Evolutionary conservation across 345 rosid genomes (phyloP), one percentile per base, ranked within the genome.

Genomic region (Citrus mangshanensis): DNA sequence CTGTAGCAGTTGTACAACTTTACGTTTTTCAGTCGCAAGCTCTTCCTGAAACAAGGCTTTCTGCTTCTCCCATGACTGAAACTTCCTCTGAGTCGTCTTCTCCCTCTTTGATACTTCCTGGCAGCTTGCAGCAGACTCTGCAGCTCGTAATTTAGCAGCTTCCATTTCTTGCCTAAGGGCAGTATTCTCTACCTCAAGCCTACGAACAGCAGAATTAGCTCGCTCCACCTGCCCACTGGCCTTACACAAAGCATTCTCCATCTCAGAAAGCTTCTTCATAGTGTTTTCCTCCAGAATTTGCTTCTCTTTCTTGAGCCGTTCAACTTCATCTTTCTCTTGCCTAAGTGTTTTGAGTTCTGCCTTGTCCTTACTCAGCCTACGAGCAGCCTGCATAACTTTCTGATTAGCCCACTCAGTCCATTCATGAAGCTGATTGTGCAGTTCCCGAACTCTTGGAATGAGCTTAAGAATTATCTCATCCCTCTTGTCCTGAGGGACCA

Each of bases 381-480:
- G 89, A 74, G 98, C 91, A 71, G 97, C 99, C 86, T 95, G 98
- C 93, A 91, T 95, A 61, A 95, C 98, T 88, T 95, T 95, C 88
- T 93, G 92, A 82, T 93, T 92, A 49, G 96, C 93, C 99, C 99
- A 95, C 27, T 95, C 95, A 19, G 93, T 92, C 98, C 99, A 95
- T 79, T 88, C 93, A 79, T 93, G 95, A 38, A 93, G 85, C 80
- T 92, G 97, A 84, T 86, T 91, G 76, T 90, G 88, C 73, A 90
- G 77, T 70, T 89, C 89, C 61, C 40, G 86, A 77, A 82, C 81
- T 78, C 84, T 85, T 1, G 93, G 89, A 56, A 87, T 85, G 21
- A 92, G 87, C 85, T 85, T 88, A 65, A 89, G 59, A 80, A 92
- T 83, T 83, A 81, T 76, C 79, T 88, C 90, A 71, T 89, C 96